Conservation (phyloP, 1,284 basidiomycete species). For the Porphyrellus sp. region DNA sequence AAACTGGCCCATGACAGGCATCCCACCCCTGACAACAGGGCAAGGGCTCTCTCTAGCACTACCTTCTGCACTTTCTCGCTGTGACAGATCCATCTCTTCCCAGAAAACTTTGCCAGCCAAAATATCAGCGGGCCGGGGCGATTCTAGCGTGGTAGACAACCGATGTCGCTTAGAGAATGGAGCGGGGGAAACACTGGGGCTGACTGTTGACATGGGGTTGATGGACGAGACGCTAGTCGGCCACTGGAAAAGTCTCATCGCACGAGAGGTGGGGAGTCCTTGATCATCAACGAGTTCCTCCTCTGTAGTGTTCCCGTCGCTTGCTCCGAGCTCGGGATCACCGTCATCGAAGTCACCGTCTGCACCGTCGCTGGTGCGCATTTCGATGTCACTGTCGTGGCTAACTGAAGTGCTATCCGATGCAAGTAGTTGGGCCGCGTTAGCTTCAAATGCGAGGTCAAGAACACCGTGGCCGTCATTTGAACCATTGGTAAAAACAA, state of each 20-base stretch:
- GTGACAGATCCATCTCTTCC: conserved; percentile 43
- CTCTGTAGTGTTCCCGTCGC: conserved; percentile 66
- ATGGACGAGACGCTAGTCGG: conserved; percentile 63
- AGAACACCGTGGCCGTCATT: conserved; percentile 49
- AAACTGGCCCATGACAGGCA: conserved; percentile 60
- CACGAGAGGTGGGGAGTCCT: conserved; percentile 67
- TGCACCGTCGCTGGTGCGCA: conserved; percentile 40
- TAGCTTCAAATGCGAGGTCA: conserved; percentile 56
- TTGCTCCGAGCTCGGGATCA: conserved; percentile 39
- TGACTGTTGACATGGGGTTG: conserved; percentile 70
- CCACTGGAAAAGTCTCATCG: conserved; percentile 67
- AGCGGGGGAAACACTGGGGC: conserved; percentile 47
- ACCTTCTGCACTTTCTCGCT: conserved; percentile 36
- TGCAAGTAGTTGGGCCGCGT: conserved; percentile 45
- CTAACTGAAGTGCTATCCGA: conserved; percentile 39
- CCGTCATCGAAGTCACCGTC: conserved; percentile 36
- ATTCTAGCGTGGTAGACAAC: conserved; percentile 36
- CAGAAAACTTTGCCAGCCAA: conserved; percentile 55
- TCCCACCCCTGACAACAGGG: conserved; percentile 26
- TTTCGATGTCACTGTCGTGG: conserved; percentile 40
- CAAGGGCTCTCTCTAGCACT: conserved; percentile 25
- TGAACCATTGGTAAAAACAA: conserved; percentile 64
- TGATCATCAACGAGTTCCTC: conserved; percentile 73
- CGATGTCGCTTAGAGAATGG: conserved; percentile 37
- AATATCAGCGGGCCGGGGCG: conserved; percentile 62